A percentile compares a stretch with the other conserved stretches of the same genome.
phyloP scores from a whole-genome alignment of 768 basidiomycete genomes.

The Lentinula guzmanii region DNA sequence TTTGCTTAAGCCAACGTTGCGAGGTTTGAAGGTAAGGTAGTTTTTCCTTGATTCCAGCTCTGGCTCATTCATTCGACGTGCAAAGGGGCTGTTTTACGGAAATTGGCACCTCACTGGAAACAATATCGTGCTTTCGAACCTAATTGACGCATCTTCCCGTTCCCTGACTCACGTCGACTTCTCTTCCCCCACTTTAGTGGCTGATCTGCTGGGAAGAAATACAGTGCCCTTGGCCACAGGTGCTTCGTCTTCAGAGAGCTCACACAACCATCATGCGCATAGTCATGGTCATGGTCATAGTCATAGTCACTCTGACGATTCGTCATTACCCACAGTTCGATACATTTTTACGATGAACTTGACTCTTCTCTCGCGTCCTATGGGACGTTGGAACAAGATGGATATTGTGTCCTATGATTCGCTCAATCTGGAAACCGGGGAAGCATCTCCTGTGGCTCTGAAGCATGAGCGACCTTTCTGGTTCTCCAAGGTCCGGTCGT shows the following conservation, averaged over 20 bases:
- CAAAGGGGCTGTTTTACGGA: constrained; percentile 67
- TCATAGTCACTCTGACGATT: background rate
- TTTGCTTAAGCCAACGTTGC: constrained; percentile 65
- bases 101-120: constrained; percentile 66
- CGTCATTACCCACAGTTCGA: constrained; percentile 23
- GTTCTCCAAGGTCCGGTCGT: constrained; percentile 88
- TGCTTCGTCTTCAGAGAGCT: constrained; percentile 1
- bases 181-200: background rate
- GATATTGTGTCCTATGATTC: constrained; percentile 71
- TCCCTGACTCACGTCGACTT: background rate
- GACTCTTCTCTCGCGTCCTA: constrained; percentile 62
- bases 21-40: constrained; percentile 55
- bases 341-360: constrained; percentile 77
- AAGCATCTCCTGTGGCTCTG: constrained; percentile 59
- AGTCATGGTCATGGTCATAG: background rate
- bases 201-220: background rate
- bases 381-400: constrained; percentile 84
- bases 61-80: constrained; percentile 1
- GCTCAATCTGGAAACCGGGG: constrained; percentile 71
- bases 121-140: constrained; percentile 54
- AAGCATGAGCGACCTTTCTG: constrained; percentile 89
- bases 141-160: constrained; percentile 44
- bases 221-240: background rate
- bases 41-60: background rate
- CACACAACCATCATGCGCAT: background rate